Base-by-base conservation (phyloP, 1,284 basidiomycete species). In the Melampsora larici-populina region DNA sequence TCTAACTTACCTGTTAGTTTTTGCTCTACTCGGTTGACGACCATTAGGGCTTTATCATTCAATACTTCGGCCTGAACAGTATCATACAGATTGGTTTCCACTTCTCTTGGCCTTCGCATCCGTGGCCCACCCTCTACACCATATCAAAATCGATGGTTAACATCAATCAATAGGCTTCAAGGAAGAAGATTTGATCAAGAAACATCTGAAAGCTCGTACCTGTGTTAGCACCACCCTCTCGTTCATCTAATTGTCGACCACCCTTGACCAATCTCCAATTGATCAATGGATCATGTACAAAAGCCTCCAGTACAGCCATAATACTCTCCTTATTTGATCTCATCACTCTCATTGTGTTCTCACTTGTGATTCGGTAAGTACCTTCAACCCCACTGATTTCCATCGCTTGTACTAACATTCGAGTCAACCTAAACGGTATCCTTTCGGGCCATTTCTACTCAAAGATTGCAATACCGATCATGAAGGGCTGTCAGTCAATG, bases 371-470 rank as follows among this genome's bases (percentile, higher is more conserved):
- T 82, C 93, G 89, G 88, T 96, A 99, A 81, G 94, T 97, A 51
- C 97, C 97, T 83, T 97, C 93, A 81, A 99, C 96, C 24, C 97
- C 97, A 80, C 88, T 83, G 79, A 93, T 93, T 88, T 99, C 97
- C 97, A 99, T 99, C 2, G 97, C 97, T 84, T 97, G 94, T 40
- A 94, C 97, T 78, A 99, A 88, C 97, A 99, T 99, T 80, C 97
- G 88, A 15, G 97, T 99, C 80, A 99, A 87, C 66, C 97, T 89
- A 90, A 99, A 99, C 0, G 97, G 97, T 73, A 99, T 94, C 84
- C 93, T 97, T 86, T 99, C 97, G 0, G 97, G 97, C 87, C 96
- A 99, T 86, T 99, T 99, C 85, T 98, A 93, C 70, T 49, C 94
- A 21, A 93, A 93, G 65, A 95, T 90, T 85, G 95, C 93, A 84